Conservation (phyloP, 345 rosid species). For the Populus euphratica region DNA sequence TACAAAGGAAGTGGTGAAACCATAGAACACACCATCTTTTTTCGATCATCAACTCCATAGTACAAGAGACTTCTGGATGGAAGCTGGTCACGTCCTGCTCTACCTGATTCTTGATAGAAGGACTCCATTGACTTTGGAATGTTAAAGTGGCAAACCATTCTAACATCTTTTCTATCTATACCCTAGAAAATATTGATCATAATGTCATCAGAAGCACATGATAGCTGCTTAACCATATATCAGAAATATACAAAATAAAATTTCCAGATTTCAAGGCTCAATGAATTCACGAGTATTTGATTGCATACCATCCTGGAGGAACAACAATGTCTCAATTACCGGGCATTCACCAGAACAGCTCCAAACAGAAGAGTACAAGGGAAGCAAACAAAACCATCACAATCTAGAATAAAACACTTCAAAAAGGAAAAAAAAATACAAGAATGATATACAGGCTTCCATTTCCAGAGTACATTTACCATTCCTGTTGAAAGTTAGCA, state of each 20-base stretch:
- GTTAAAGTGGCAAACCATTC: constrained; percentile 89
- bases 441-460: not conserved
- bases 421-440: not conserved
- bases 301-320: constrained; percentile 84
- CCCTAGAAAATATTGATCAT: constrained; percentile 48
- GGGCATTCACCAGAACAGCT: constrained; percentile 39
- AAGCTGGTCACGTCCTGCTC: constrained; percentile 96
- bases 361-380: constrained; percentile 39
- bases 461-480: not conserved
- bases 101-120: constrained; percentile 97
- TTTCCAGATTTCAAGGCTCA: constrained; percentile 1
- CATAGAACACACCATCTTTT: constrained; percentile 59
- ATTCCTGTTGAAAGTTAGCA: not conserved
- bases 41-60: constrained; percentile 88
- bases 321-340: constrained; percentile 38
- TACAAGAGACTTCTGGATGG: constrained; percentile 79
- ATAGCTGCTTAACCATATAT: not conserved
- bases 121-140: constrained; percentile 96
- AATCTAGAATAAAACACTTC: constrained; percentile 16
- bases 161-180: constrained; percentile 91
- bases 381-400: constrained; percentile 36
- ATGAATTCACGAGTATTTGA: constrained; percentile 11
- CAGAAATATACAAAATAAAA: not conserved
- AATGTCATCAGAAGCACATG: constrained; percentile 16
- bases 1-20: not conserved